Percentiles rank a stretch among this genome's conserved stretches.
phyloP scores from a whole-genome alignment of 2,329 filamentous ascomycete species.

The Cladosporium velox region DNA sequence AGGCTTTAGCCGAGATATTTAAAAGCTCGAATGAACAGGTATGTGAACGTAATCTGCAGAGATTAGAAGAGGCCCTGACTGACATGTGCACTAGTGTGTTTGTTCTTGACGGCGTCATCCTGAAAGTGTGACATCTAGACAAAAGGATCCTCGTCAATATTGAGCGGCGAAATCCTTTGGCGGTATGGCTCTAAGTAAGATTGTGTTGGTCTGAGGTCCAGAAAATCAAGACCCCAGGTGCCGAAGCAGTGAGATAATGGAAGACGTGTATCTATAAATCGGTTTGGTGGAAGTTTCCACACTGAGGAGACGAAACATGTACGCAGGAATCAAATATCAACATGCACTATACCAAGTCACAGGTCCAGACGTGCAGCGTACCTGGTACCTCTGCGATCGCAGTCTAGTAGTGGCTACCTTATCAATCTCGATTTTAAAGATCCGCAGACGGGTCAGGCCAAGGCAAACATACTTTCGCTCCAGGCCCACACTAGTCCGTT shows the following conservation, averaged over 20 bases:
- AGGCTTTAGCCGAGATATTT: background rate
- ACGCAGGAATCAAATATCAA: background rate
- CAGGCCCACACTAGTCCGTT: background rate
- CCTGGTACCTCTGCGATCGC: background rate
- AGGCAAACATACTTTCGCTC: background rate
- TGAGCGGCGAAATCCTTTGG: background rate
- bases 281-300: background rate
- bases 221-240: background rate
- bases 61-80: background rate
- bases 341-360: background rate
- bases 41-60: background rate
- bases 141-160: background rate
- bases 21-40: background rate
- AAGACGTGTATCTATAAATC: background rate
- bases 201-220: background rate
- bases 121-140: background rate
- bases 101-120: background rate
- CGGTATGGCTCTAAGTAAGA: background rate
- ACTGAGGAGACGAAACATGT: background rate
- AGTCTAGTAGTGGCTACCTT: background rate
- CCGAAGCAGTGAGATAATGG: background rate
- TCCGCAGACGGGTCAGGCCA: background rate
- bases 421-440: background rate
- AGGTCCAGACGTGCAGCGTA: background rate
- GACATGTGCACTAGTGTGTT: background rate